phyloP scores from a whole-genome alignment of 2,329 filamentous ascomycete species.

The Hypoxylon sp. region DNA sequence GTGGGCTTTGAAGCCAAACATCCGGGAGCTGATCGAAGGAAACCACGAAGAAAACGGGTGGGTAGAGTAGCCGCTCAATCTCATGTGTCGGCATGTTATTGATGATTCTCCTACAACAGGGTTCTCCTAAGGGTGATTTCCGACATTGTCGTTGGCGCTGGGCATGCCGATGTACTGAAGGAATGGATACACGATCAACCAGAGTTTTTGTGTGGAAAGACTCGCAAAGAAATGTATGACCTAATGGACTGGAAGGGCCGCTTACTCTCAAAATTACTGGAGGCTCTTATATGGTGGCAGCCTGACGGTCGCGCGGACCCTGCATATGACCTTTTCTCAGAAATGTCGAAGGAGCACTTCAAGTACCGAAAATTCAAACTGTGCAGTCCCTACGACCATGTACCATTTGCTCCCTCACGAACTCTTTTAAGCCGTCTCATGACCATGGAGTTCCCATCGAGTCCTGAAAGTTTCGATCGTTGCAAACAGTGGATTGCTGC shows the following conservation, averaged over 20 bases:
- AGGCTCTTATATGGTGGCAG: background rate
- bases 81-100: background rate
- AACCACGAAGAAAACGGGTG: background rate
- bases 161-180: background rate
- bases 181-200: background rate
- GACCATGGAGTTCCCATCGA: background rate
- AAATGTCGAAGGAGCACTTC: background rate
- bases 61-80: background rate
- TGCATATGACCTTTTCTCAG: background rate
- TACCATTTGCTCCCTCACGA: background rate
- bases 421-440: background rate
- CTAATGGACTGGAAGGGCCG: background rate
- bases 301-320: background rate
- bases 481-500: background rate
- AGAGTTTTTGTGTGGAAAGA: background rate
- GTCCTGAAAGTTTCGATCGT: background rate
- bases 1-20: background rate
- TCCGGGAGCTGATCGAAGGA: background rate
- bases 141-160: background rate
- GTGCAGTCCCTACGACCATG: background rate
- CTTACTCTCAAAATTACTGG: background rate
- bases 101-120: background rate
- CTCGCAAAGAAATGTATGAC: background rate
- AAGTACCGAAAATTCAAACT: background rate
- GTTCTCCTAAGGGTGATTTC: background rate